These are phyloP conservation scores for Asterochloris sp. DNA, from an alignment of 139 green algal species.

Conservation along the genomic window DNA sequence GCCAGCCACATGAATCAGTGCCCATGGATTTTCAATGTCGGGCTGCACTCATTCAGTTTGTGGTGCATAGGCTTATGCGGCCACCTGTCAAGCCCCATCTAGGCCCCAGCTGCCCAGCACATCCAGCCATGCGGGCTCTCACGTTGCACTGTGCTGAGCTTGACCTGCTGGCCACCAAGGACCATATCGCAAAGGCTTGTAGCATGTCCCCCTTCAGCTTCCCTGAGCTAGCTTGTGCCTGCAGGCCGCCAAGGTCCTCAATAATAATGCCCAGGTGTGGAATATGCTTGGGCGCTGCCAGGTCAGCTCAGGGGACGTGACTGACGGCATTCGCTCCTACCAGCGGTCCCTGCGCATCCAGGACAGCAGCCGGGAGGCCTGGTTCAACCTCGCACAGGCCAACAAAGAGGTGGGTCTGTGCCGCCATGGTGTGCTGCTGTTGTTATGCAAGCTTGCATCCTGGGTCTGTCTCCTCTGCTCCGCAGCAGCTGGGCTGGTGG, in stretches of 20 bases:
- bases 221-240: not conserved
- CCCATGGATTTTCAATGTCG: too few species aligned
- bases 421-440: not conserved
- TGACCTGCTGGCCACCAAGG: not conserved
- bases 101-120: not conserved
- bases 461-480: too few species aligned
- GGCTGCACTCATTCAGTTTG: too few species aligned
- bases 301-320: conserved; percentile 65
- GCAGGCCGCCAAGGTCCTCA: conserved; percentile 40
- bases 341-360: conserved; percentile 52
- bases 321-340: conserved; percentile 61
- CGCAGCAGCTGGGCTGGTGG: too few species aligned
- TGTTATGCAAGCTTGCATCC: too few species aligned
- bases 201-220: not conserved
- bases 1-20: too few species aligned
- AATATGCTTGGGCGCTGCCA: conserved; percentile 67
- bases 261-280: conserved; percentile 45
- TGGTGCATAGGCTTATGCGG: not conserved
- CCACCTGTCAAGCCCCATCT: not conserved
- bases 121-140: not conserved
- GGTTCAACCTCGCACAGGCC: conserved; percentile 73
- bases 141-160: not conserved
- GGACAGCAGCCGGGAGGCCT: conserved; percentile 58
- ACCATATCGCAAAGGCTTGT: not conserved
- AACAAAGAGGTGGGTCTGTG: conserved; percentile 46